Base-by-base conservation (phyloP, 1,139 yeast genomes). In the Hemisphaericaspora subhashii region DNA sequence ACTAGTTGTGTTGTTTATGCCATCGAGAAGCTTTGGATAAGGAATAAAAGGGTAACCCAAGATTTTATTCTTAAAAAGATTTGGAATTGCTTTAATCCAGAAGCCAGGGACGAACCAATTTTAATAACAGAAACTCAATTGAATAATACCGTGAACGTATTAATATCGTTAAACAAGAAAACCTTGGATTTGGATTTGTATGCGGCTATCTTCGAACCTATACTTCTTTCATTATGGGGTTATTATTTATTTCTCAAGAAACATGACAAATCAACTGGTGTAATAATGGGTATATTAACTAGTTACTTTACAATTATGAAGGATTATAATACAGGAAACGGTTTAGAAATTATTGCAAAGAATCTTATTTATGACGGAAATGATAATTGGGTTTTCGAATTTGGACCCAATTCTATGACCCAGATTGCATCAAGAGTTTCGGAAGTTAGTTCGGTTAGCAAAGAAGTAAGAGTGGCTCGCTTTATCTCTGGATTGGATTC, bases 91-190 rank as follows among this genome's bases (percentile, higher is more conserved):
- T 62, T 81, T 29, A 55, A 61, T 40, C 83, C 83, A 0, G 18
- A 39, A 9, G 31, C 36, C 1, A 39, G 33, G 3, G 26, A 40
- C 3, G 26, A 33, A 10, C 47, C 41, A 10, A 26, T 44, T 1
- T 25, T 43, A 42, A 46, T 73, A 0, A 41, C 68, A 9, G 86
- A 77, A 40, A 65, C 69, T 11, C 70, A 70, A 6, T 55, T 86
- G 13, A 84, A 84, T 50, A 81, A 83, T 56, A 68, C 69, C 6
- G 62, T 85, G n/a, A 83, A 83, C 55, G 88, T 83, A 0, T 51
- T 84, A 12, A 62, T 84, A 1, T 79, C 92, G 0, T 51, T 87
- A 10, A 63, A 84, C 0, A 79, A 79, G 51, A 79, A 74, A 45
- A 67, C 72, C 2, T 58, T 68, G n/a, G 51, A 73, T 1, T 49